Percentiles rank a stretch among this genome's conserved stretches.
phyloP scores from a whole-genome alignment of 306 rosid genomes.

The Lathyrus sativus region DNA sequence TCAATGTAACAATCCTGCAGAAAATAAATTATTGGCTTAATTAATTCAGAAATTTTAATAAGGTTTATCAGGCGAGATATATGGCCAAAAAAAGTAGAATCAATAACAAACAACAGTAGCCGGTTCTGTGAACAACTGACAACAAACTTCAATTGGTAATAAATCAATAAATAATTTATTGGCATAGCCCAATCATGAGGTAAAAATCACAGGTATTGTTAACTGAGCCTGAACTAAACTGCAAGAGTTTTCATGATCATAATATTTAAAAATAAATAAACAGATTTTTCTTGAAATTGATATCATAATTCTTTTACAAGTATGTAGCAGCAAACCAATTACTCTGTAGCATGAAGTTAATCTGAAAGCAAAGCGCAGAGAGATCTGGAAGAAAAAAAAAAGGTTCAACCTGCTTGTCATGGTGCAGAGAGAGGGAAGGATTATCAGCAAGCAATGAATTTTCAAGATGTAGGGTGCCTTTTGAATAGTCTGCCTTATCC shows the following conservation, averaged over 20 bases:
- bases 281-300: conserved; percentile 11
- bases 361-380: conserved; percentile 37
- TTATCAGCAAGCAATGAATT: conserved; percentile 72
- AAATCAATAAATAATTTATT: conserved; percentile 14
- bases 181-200: conserved; percentile 25
- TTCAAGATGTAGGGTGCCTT: conserved; percentile 70
- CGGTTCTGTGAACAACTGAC: conserved; percentile 4
- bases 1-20: conserved; percentile 96
- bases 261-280: background rate
- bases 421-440: conserved; percentile 78
- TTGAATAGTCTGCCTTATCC: conserved; percentile 74
- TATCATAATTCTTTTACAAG: background rate
- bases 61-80: conserved; percentile 14
- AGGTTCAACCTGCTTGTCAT: conserved; percentile 79
- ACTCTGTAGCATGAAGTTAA: conserved; percentile 6
- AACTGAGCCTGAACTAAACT: conserved; percentile 9
- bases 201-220: conserved; percentile 13
- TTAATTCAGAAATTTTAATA: conserved; percentile 19
- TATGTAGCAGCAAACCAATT: conserved; percentile 16
- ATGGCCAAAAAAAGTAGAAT: conserved; percentile 11
- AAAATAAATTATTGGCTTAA: conserved; percentile 32
- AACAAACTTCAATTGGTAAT: conserved; percentile 7
- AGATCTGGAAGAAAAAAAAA: conserved; percentile 19
- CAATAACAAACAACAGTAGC: conserved; percentile 15
- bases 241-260: background rate